Percentiles rank a stretch among this genome's conserved stretches.
Conservation (phyloP, 805 yeast species). For the Cyberlindnera meyerae region DNA sequence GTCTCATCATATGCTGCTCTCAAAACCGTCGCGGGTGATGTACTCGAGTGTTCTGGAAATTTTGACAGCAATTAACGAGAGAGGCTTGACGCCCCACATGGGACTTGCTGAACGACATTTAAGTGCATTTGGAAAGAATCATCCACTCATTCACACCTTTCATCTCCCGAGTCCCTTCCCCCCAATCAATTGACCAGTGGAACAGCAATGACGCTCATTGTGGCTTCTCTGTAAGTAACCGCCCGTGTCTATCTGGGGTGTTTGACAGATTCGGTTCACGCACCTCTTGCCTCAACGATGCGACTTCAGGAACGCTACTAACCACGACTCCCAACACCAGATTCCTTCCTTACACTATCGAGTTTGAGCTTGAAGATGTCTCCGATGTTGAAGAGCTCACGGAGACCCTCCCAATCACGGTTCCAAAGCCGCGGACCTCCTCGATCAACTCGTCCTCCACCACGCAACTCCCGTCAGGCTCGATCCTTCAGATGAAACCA, state of each 20-base stretch:
- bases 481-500: constrained; percentile 5
- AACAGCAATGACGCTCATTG: constrained; percentile 53
- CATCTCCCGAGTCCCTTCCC: too few species aligned
- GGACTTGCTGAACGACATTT: not conserved
- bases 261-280: not conserved
- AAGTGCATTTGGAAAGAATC: too few species aligned
- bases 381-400: constrained; percentile 30
- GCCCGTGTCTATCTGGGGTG: not conserved
- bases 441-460: constrained; percentile 13
- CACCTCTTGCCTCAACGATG: not conserved
- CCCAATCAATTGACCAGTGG: too few species aligned
- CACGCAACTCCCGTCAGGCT: constrained; percentile 17
- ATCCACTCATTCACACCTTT: too few species aligned
- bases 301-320: not conserved
- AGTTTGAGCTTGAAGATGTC: constrained; percentile 35
- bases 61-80: not conserved
- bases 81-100: not conserved
- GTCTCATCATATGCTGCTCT: too few species aligned
- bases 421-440: constrained; percentile 19
- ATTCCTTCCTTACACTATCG: constrained; percentile 73
- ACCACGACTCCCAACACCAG: constrained; percentile 28
- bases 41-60: not conserved
- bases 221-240: constrained; percentile 58
- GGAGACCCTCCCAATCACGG: constrained; percentile 13
- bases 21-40: too few species aligned